A percentile compares a stretch with the other conserved stretches of the same genome.
phyloP scores from a whole-genome alignment of 2,329 filamentous ascomycete genomes.

The Neurospora crassa region DNA sequence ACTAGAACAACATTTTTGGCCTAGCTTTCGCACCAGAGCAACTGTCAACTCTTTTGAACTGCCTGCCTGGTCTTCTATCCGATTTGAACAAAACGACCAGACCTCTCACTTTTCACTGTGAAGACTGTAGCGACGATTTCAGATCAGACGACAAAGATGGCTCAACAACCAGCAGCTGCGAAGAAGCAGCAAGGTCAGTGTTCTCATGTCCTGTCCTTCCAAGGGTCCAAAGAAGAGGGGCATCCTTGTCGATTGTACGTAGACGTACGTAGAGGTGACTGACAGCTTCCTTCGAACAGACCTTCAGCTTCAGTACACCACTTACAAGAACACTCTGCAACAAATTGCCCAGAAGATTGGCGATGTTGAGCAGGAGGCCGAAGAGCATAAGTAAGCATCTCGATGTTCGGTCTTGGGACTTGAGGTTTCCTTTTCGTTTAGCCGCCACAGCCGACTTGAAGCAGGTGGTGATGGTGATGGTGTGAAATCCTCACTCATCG shows the following conservation, averaged over 20 bases:
- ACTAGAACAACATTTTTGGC: neutral
- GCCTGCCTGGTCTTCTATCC: neutral
- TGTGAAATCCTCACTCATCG: neutral
- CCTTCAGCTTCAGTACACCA: slow-evolving; percentile 69
- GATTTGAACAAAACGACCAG: neutral
- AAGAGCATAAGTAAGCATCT: slow-evolving; percentile 86
- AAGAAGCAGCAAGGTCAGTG: slow-evolving; percentile 65
- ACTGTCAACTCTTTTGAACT: neutral
- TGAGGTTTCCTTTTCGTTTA: neutral
- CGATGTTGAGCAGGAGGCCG: slow-evolving; percentile 91
- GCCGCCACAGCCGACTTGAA: neutral
- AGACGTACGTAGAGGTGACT: neutral
- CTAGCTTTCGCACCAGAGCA: neutral
- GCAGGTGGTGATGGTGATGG: neutral
- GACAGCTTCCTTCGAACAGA: slow-evolving; percentile 38
- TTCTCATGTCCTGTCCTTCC: no score
- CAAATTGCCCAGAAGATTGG: slow-evolving; percentile 94
- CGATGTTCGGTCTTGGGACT: neutral
- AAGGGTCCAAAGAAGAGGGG: neutral
- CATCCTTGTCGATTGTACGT: neutral
- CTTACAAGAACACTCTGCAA: slow-evolving; percentile 71
- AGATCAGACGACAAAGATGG: slow-evolving; percentile 27
- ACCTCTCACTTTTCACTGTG: neutral
- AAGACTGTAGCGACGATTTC: neutral
- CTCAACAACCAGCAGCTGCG: slow-evolving; percentile 42